Base-by-base conservation (phyloP, 192 early-diverging fungal genomes). In the Phlyctochytrium bullatum region DNA sequence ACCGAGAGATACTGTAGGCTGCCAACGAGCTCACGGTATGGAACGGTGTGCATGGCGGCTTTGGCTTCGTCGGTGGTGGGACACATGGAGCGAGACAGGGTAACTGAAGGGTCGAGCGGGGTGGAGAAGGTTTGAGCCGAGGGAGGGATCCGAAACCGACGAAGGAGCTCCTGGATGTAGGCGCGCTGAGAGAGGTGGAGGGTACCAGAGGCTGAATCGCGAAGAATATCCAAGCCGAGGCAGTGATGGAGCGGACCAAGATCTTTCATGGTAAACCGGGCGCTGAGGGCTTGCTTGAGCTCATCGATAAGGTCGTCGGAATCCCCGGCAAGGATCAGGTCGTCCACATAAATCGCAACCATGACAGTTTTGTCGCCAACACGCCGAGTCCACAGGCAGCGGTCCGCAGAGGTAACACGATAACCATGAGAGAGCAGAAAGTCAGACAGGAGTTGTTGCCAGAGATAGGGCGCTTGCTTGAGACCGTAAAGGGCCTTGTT, bases 401-500 rank as follows among this genome's bases (percentile, higher is more conserved):
- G 12, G 10, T 50, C 40, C n/a, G n/a, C n/a, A n/a, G n/a, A n/a
- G n/a, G n/a, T n/a, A n/a, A n/a, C n/a, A n/a, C n/a, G n/a, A n/a
- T n/a, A n/a, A n/a, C n/a, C n/a, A n/a, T n/a, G n/a, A n/a, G n/a
- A n/a, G 12, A 50, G 12, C 10, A 50, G 40, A 50, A 50, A 50
- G 10, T n/a, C 12, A 50, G 10, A 10, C 10, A 50, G n/a, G 12
- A 50, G 10, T n/a, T 14, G 10, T 10, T n/a, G 40, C 75, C 73
- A 77, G 23, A 31, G 25, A 0, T 54, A 16, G 17, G 36, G 35
- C 0, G 52, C 28, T 52, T 77, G 75, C 52, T 66, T 66, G 10
- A 76, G 50, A 3, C 75, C 72, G 30, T 75, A 77, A 23, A 77
- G 61, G 3, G 61, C 54, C 3, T 59, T 36, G 17, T 34, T 35